A percentile compares a stretch with the other conserved stretches of the same genome.
Evolutionary conservation across 2,329 filamentous ascomycete species (phyloP).

Genomic region (Pseudogymnoascus sp.): DNA sequence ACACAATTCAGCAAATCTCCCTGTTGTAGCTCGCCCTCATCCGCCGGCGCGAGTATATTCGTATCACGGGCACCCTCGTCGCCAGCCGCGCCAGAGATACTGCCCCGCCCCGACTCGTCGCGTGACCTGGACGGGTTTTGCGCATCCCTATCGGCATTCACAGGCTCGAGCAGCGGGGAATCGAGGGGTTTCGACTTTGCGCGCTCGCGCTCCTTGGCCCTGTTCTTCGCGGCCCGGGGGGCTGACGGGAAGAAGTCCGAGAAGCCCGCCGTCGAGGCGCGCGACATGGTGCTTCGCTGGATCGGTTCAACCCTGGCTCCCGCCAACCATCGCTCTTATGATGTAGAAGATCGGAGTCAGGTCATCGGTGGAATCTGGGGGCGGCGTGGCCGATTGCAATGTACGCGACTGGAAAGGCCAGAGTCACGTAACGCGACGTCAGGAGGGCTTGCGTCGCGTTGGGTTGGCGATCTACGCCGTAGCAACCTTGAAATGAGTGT

Average conservation of each 20-base stretch:
- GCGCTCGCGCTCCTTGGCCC: conserved; percentile 53
- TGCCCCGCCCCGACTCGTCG: conserved; percentile 26
- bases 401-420: conserved; percentile 5
- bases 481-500: not conserved
- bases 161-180: conserved; percentile 24
- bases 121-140: conserved; percentile 21
- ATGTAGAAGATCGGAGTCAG: not conserved
- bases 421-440: conserved; percentile 8
- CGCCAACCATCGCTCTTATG: conserved; percentile 9
- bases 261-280: conserved; percentile 67
- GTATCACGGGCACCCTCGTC: conserved; percentile 19
- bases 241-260: conserved; percentile 80
- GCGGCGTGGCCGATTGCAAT: not conserved
- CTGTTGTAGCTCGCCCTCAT: conserved; percentile 51
- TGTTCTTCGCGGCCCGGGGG: conserved; percentile 47
- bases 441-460: not conserved
- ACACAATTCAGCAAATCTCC: conserved; percentile 63
- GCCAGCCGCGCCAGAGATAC: conserved; percentile 21
- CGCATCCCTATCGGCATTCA: conserved; percentile 30
- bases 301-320: conserved; percentile 6
- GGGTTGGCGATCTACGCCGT: conserved; percentile 1
- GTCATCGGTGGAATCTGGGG: not conserved
- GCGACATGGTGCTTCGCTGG: conserved; percentile 59
- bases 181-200: conserved; percentile 35
- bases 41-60: conserved; percentile 23